A percentile compares a stretch with the other conserved stretches of the same genome.
phyloP scores from a whole-genome alignment of 306 rosid species.

The Styphnolobium japonicum region DNA sequence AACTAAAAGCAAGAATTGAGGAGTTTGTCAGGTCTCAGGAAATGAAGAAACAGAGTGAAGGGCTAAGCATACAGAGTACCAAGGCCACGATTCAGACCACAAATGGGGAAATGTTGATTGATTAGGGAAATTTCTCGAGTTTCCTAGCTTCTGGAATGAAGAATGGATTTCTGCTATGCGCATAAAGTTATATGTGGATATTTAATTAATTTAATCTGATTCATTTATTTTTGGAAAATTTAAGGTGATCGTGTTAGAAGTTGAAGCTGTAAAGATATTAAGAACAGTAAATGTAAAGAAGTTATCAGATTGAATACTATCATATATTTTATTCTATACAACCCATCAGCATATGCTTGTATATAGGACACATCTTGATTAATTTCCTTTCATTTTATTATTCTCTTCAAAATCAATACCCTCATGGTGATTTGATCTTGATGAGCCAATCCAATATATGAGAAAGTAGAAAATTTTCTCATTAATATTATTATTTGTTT shows the following conservation, averaged over 20 bases:
- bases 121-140: slow-evolving; percentile 36
- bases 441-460: too few relatives aligned
- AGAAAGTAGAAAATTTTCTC: too few relatives aligned
- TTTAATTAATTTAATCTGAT: neutral
- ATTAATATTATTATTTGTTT: too few relatives aligned
- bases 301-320: neutral
- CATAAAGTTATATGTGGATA: slow-evolving; percentile 1
- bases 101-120: slow-evolving; percentile 78
- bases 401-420: too few relatives aligned
- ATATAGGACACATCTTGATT: neutral
- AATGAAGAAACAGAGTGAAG: slow-evolving; percentile 58
- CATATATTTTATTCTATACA: neutral
- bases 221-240: neutral
- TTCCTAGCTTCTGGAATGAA: neutral
- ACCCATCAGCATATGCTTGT: neutral
- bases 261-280: slow-evolving; percentile 30
- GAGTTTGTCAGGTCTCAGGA: slow-evolving; percentile 77
- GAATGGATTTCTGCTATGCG: neutral
- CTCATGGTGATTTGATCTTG: neutral
- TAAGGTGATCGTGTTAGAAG: slow-evolving; percentile 5
- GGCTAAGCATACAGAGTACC: slow-evolving; percentile 45
- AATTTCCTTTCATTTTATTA: too few relatives aligned
- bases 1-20: slow-evolving; percentile 68
- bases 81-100: slow-evolving; percentile 81
- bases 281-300: slow-evolving; percentile 17